Evolutionary conservation across 495 filamentous ascomycete species (phyloP), one percentile per base, ranked within the genome.

Genomic region (Venustampulla echinocandica): DNA sequence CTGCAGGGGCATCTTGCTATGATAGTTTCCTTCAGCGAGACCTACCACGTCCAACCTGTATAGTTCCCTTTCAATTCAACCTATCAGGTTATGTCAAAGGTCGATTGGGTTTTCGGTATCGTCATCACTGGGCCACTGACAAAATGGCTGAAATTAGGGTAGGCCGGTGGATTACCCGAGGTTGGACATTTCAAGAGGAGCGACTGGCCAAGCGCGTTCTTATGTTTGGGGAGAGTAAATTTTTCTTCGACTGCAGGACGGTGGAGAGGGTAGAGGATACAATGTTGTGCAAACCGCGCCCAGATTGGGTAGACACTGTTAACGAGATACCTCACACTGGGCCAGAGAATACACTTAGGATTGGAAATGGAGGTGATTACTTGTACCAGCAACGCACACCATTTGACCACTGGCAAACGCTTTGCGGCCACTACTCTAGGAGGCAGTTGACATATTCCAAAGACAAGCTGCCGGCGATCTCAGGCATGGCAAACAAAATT

Each of bases 391-490:
- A 18, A 15, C 34, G 20, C 20, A 6, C 10, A 17, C 20, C 17
- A 21, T 22, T 40, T 20, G 37, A 40, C n/a, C 37, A 40, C 17
- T 40, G 37, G 37, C 37, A 40, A 40, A 22, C 37, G 22, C 37
- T 40, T 22, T 40, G 37, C 37, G 6, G 5, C 6, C 37, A 40
- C 20, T 40, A 40, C 20, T 5, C 37, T 6, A 4, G n/a, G 3
- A 20, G 37, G 11, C 17, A 37, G 2, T 44, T 59, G n/a, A 57
- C 53, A 0, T 44, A 54, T 5, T 24, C 36, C 13, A 38, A 40
- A 1, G 61, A 63, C 33, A 56, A 54, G 23, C 37, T 63, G 7
- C 58, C 61, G 4, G 61, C 61, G 11, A 14, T 63, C 14, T 44
- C 44, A 9, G 61, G 61, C 25, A 46, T 57, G 1, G 61, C 58